These are phyloP conservation scores for Camillea tinctor DNA, from an alignment of 2,329 filamentous ascomycete species.

Conservation along the genomic window DNA sequence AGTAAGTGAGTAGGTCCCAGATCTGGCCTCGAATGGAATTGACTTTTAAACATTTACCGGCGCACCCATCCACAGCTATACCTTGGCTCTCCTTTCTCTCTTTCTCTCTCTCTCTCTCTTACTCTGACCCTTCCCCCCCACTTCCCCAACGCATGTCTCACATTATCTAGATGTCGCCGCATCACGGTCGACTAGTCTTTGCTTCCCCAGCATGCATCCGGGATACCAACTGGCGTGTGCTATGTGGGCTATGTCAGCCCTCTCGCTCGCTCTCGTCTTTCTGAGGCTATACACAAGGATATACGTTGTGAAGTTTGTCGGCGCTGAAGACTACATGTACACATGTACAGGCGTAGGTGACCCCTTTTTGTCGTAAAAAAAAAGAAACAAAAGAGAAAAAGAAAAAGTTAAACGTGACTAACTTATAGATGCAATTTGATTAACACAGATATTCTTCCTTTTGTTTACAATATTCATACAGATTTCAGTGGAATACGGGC, in stretches of 20 bases:
- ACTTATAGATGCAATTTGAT: no score
- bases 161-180: background rate
- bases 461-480: constrained; percentile 36
- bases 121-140: no score
- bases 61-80: background rate
- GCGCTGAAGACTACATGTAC: constrained; percentile 38
- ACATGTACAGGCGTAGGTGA: constrained; percentile 31
- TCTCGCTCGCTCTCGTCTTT: constrained; percentile 27
- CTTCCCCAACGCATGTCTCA: background rate
- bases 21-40: background rate
- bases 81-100: background rate
- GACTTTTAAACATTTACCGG: background rate
- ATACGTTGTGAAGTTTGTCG: constrained; percentile 36
- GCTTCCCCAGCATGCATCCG: constrained; percentile 28
- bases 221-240: constrained; percentile 30
- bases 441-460: constrained; percentile 31
- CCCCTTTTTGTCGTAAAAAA: background rate
- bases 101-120: no score
- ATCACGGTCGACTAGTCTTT: background rate
- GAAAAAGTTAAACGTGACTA: no score
- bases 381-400: no score
- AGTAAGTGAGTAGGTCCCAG: background rate
- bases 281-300: constrained; percentile 30
- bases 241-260: constrained; percentile 36
- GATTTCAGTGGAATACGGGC: constrained; percentile 34